These are phyloP conservation scores for Leucocoprinus birnbaumii DNA, from an alignment of 768 basidiomycete genomes.

Conservation along the genomic window DNA sequence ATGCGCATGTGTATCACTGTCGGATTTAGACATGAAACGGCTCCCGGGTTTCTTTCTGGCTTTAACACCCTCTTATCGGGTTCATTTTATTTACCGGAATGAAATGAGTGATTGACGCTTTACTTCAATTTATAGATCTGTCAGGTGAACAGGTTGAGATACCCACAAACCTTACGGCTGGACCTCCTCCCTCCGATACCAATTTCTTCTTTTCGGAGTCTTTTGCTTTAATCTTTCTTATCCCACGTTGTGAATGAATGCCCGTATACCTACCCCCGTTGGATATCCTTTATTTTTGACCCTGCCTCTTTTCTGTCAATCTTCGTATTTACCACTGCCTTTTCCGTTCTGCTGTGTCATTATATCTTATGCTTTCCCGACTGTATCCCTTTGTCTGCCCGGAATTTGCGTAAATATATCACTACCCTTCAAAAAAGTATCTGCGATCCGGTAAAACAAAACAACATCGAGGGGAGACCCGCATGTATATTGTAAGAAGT, in stretches of 20 bases:
- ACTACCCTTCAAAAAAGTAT: no score
- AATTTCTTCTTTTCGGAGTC: slow-evolving; percentile 85
- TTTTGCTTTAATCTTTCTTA: no score
- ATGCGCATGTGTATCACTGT: no score
- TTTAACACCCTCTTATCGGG: no score
- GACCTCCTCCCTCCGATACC: slow-evolving; percentile 73
- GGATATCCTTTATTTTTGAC: no score
- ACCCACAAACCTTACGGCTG: slow-evolving; percentile 74
- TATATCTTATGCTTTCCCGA: background rate
- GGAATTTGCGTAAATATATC: background rate
- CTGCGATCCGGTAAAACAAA: no score
- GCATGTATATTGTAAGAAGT: slow-evolving; percentile 19
- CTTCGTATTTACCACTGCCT: background rate
- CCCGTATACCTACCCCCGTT: no score
- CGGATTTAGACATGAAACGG: no score
- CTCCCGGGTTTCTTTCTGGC: no score
- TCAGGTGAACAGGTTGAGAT: slow-evolving; percentile 90
- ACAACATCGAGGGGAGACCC: background rate
- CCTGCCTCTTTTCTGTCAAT: background rate
- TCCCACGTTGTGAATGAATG: background rate
- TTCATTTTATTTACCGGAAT: no score
- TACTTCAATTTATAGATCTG: slow-evolving; percentile 76
- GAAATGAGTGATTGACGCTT: no score
- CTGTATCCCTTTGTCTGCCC: background rate
- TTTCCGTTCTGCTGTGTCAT: background rate